Evolutionary conservation across 495 filamentous ascomycete genomes (phyloP).

Genomic region (Trypethelium eluteriae): DNA sequence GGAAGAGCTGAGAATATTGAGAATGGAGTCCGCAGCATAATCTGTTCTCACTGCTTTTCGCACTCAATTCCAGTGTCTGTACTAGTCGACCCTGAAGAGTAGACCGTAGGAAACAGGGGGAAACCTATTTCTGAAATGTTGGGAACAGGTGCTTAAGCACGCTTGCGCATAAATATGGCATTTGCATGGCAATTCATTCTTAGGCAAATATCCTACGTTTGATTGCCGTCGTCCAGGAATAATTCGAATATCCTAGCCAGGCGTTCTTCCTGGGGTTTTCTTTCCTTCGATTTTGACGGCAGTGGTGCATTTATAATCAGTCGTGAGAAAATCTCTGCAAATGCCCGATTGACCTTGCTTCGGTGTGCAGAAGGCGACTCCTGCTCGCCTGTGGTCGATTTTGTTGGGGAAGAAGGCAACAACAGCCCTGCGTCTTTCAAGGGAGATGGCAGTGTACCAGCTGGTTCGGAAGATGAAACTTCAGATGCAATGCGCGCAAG

Average conservation of each 20-base stretch:
- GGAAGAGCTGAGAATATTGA: conserved; percentile 35
- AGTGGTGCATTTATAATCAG: conserved; percentile 5
- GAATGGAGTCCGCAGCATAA: conserved; percentile 32
- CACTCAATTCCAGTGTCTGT: too few species aligned
- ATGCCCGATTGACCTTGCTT: background rate
- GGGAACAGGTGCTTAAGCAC: too few species aligned
- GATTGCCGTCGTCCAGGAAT: conserved; percentile 14
- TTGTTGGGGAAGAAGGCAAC: background rate
- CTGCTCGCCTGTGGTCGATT: too few species aligned
- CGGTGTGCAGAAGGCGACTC: background rate
- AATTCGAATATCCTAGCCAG: conserved; percentile 13
- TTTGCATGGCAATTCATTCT: too few species aligned
- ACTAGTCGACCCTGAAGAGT: too few species aligned
- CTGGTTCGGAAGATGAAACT: conserved; percentile 16
- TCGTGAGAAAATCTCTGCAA: conserved; percentile 17
- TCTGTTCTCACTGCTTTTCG: too few species aligned
- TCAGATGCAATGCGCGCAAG: conserved; percentile 40
- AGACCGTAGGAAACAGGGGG: too few species aligned
- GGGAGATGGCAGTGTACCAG: conserved; percentile 1
- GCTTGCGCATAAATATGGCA: too few species aligned
- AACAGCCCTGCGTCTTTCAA: background rate
- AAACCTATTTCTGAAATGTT: too few species aligned
- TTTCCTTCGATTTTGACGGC: conserved; percentile 9
- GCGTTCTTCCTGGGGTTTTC: conserved; percentile 13
- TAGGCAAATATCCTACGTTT: background rate